phyloP scores from a whole-genome alignment of 2,329 filamentous ascomycete species.

The Pochonia chlamydosporia region DNA sequence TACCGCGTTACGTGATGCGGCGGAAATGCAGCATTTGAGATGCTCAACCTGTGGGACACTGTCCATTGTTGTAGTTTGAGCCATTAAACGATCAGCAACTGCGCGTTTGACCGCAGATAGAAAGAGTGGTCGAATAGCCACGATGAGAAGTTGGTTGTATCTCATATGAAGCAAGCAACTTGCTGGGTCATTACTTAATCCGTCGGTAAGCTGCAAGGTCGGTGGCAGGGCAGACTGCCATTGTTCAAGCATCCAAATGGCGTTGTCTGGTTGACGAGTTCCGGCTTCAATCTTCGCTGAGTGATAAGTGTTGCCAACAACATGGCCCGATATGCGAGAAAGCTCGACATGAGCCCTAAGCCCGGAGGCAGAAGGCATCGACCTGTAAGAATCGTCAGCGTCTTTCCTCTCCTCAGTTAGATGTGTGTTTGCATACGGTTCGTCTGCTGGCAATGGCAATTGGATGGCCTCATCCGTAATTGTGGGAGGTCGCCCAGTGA shows the following conservation, averaged over 20 bases:
- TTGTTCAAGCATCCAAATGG: slow-evolving; percentile 33
- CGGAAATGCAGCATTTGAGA: slow-evolving; percentile 34
- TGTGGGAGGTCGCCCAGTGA: slow-evolving; percentile 43
- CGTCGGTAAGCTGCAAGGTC: slow-evolving; percentile 29
- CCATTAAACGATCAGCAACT: slow-evolving; percentile 34
- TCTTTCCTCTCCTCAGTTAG: neutral
- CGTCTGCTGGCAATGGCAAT: slow-evolving; percentile 33
- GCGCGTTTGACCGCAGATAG: slow-evolving; percentile 41
- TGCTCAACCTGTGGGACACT: slow-evolving; percentile 18
- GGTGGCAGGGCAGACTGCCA: slow-evolving; percentile 35
- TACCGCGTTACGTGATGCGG: slow-evolving; percentile 39
- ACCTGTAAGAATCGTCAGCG: slow-evolving; percentile 20
- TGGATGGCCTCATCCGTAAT: slow-evolving; percentile 42
- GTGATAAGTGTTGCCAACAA: slow-evolving; percentile 41
- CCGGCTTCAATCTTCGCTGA: slow-evolving; percentile 19
- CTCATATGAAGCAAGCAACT: slow-evolving; percentile 42
- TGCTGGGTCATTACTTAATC: slow-evolving; percentile 33
- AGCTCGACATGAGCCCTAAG: slow-evolving; percentile 41
- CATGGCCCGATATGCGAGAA: slow-evolving; percentile 40
- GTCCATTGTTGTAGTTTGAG: slow-evolving; percentile 17
- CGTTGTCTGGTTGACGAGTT: slow-evolving; percentile 29
- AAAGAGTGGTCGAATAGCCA: slow-evolving; percentile 42
- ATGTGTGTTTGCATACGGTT: slow-evolving; percentile 28
- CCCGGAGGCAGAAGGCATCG: slow-evolving; percentile 37
- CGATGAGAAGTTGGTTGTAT: slow-evolving; percentile 44